Conservation (phyloP, 2,329 filamentous ascomycete species). For the Fragosphaeria purpurea region DNA sequence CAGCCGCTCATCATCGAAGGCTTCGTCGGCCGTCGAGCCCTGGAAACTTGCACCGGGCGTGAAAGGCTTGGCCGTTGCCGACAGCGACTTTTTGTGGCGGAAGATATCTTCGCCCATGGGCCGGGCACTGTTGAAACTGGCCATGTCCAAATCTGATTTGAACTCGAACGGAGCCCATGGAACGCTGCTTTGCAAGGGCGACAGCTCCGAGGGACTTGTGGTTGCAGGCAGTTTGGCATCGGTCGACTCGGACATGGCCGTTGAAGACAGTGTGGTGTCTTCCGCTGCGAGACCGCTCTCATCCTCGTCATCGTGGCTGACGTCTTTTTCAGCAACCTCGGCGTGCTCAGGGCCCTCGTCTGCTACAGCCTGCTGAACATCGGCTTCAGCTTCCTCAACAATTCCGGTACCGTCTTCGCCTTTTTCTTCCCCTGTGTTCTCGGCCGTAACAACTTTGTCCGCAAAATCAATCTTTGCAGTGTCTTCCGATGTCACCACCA, state of each 20-base stretch:
- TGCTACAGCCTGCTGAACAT: background rate
- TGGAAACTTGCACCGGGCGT: slow-evolving; percentile 32
- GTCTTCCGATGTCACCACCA: slow-evolving; percentile 6
- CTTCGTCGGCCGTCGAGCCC: slow-evolving; percentile 14
- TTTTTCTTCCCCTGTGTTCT: background rate
- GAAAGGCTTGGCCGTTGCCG: slow-evolving; percentile 63
- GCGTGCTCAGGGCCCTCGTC: slow-evolving; percentile 6
- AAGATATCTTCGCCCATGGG: slow-evolving; percentile 34
- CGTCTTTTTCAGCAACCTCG: slow-evolving; percentile 17
- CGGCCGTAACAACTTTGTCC: background rate
- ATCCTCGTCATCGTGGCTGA: slow-evolving; percentile 24
- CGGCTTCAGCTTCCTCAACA: background rate
- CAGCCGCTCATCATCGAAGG: slow-evolving; percentile 11
- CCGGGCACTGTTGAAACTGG: slow-evolving; percentile 41
- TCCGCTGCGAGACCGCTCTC: slow-evolving; percentile 34
- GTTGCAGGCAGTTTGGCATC: slow-evolving; percentile 39
- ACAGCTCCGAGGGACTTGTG: slow-evolving; percentile 42
- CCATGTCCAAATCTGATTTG: slow-evolving; percentile 36
- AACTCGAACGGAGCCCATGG: slow-evolving; percentile 55
- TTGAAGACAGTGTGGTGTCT: slow-evolving; percentile 46
- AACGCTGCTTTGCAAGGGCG: slow-evolving; percentile 36
- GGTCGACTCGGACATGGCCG: slow-evolving; percentile 40
- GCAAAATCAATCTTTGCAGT: background rate
- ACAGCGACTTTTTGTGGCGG: slow-evolving; percentile 50
- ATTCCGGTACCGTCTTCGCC: no score